Evolutionary conservation across 495 filamentous ascomycete species (phyloP).

Genomic region (Amorphotheca resinae): DNA sequence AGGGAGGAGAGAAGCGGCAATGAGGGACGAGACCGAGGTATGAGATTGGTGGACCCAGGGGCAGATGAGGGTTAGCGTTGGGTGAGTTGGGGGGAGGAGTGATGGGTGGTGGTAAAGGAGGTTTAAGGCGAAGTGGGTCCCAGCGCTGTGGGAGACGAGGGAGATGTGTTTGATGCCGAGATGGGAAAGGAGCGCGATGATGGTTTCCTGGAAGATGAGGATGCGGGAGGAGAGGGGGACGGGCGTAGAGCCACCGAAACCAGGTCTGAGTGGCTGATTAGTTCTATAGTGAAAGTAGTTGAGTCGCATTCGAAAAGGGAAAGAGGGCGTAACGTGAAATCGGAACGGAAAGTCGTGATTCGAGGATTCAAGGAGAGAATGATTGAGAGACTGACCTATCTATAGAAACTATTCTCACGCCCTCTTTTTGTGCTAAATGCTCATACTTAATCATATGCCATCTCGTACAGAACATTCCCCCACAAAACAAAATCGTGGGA

Average conservation of each 20-base stretch:
- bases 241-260: slow-evolving; percentile 33
- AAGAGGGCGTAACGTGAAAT: no score
- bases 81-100: slow-evolving; percentile 25
- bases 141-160: slow-evolving; percentile 32
- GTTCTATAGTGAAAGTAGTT: no score
- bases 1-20: slow-evolving; percentile 14
- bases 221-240: slow-evolving; percentile 28
- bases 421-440: slow-evolving; percentile 9
- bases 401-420: slow-evolving; percentile 11
- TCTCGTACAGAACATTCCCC: slow-evolving; percentile 13
- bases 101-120: slow-evolving; percentile 27
- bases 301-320: background rate
- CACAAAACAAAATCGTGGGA: slow-evolving; percentile 14
- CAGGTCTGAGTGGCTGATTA: slow-evolving; percentile 23
- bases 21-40: slow-evolving; percentile 21
- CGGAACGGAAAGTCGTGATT: no score
- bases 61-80: slow-evolving; percentile 27
- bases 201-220: slow-evolving; percentile 29
- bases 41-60: slow-evolving; percentile 36
- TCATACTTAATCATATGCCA: slow-evolving; percentile 1
- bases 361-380: no score
- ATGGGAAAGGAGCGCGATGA: slow-evolving; percentile 29
- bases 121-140: slow-evolving; percentile 36
- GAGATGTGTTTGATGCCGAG: slow-evolving; percentile 30
- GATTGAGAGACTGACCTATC: slow-evolving; percentile 19